Evolutionary conservation across 305 asterid species (phyloP), one percentile per base, ranked within the genome.

Genomic region (Solanum hybrid): DNA sequence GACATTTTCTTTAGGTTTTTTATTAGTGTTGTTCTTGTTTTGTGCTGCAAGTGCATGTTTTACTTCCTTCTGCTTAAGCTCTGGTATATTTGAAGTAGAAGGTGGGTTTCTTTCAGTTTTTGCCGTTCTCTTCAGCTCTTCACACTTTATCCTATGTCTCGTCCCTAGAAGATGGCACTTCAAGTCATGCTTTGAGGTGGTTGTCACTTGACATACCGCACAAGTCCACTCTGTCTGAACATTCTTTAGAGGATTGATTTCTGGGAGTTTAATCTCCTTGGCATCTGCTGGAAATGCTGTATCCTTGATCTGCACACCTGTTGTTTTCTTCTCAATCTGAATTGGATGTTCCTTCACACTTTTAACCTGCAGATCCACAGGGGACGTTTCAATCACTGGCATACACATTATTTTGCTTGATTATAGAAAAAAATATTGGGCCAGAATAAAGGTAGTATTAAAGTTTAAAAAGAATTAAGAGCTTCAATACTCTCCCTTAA

Each of bases 171-270:
- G 92, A 90, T 92, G 94, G 27, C n/a, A 60, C 4, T 42, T 92
- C 78, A 91, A 78, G 10, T 1, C 9, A 3, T 14, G 38, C 91
- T 91, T 91, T 22, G 90, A 24, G 6, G 89, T 29, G 87, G 92
- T 88, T 35, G 82, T 86, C 81, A 92, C 92, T 34, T 89, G 85
- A 56, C 95, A 92, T 77, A 90, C 69, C n/a, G 86, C 90, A 85
- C 92, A 92, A 10, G 51, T 90, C 96, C 94, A 90, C 90, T 91
- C 92, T 78, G 11, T 91, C 86, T 82, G 89, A 40, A 88, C 76
- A 27, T 89, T 34, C 89, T 87, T 75, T 42, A 7, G 2, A 19
- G 92, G 81, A 82, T 89, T 42, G 37, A 78, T 31, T 36, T 81
- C 89, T 5, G 73, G 51, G 8, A 14, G 64, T 64, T 60, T 51